phyloP scores from a whole-genome alignment of 495 filamentous ascomycete genomes.

The Neurospora sp. region DNA sequence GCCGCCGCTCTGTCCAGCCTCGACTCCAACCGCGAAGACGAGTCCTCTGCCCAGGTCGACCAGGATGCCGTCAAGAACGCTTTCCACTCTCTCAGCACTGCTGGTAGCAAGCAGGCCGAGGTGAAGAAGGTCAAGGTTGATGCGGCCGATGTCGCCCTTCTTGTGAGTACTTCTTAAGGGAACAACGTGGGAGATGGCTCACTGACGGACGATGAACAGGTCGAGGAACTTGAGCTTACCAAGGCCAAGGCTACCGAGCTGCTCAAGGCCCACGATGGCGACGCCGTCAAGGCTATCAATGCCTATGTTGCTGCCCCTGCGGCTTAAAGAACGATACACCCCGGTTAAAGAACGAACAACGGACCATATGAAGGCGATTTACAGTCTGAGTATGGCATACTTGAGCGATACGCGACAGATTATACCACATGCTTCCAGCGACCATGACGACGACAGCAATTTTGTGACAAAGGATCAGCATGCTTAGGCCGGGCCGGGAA shows the following conservation, averaged over 20 bases:
- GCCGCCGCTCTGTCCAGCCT: conserved; percentile 76
- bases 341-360: background rate
- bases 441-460: background rate
- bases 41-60: conserved; percentile 48
- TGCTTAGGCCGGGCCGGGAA: background rate
- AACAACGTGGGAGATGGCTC: background rate
- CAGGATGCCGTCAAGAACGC: conserved; percentile 77
- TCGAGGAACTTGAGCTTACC: conserved; percentile 66
- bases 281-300: conserved; percentile 59
- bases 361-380: no score
- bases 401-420: background rate
- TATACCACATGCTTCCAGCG: background rate
- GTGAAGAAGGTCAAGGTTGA: conserved; percentile 43
- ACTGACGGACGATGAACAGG: conserved; percentile 33
- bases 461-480: background rate
- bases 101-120: conserved; percentile 20
- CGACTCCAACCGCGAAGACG: conserved; percentile 52
- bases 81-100: conserved; percentile 56
- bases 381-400: background rate
- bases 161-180: conserved; percentile 17
- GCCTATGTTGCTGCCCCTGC: conserved; percentile 32
- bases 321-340: background rate
- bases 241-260: conserved; percentile 79
- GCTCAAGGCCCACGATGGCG: conserved; percentile 67
- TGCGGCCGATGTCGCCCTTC: conserved; percentile 31